These are phyloP conservation scores for Pseudogymnoascus sp. DNA, from an alignment of 2,329 filamentous ascomycete species.

Conservation along the genomic window DNA sequence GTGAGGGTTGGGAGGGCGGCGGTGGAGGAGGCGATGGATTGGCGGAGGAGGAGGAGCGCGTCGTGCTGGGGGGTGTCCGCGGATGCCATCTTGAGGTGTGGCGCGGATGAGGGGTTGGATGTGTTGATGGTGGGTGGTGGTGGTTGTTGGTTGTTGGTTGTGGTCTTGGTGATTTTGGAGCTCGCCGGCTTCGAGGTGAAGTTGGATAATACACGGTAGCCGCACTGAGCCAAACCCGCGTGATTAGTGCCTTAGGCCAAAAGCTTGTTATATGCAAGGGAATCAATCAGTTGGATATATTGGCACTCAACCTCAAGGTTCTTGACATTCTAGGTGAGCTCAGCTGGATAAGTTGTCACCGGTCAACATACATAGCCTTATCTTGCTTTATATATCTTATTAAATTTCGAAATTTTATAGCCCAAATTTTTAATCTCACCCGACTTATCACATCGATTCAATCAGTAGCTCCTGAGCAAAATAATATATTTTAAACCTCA, in stretches of 20 bases:
- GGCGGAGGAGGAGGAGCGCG: conserved; percentile 74
- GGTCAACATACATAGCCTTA: too few relatives aligned
- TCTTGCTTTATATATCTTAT: too few relatives aligned
- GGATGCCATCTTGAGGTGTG: conserved; percentile 44
- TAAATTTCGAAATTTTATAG: too few relatives aligned
- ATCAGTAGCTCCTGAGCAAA: too few relatives aligned
- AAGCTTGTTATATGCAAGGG: not conserved
- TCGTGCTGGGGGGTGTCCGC: conserved; percentile 52
- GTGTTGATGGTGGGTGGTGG: not conserved
- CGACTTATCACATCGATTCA: too few relatives aligned
- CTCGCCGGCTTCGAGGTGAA: not conserved
- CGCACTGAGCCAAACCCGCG: not conserved
- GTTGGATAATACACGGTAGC: conserved; percentile 5
- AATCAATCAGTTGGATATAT: not conserved
- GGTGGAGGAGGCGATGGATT: conserved; percentile 66
- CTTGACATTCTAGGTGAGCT: too few relatives aligned
- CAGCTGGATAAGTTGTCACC: too few relatives aligned
- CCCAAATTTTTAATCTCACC: too few relatives aligned
- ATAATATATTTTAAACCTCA: not conserved
- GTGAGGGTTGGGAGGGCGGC: conserved; percentile 68
- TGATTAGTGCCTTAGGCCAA: conserved; percentile 1
- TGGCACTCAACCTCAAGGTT: not conserved
- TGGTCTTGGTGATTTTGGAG: not conserved
- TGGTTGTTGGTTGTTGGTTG: not conserved
- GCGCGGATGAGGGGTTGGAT: not conserved